Conservation (phyloP, 139 green algal species). For the Picochlorum sp. region DNA sequence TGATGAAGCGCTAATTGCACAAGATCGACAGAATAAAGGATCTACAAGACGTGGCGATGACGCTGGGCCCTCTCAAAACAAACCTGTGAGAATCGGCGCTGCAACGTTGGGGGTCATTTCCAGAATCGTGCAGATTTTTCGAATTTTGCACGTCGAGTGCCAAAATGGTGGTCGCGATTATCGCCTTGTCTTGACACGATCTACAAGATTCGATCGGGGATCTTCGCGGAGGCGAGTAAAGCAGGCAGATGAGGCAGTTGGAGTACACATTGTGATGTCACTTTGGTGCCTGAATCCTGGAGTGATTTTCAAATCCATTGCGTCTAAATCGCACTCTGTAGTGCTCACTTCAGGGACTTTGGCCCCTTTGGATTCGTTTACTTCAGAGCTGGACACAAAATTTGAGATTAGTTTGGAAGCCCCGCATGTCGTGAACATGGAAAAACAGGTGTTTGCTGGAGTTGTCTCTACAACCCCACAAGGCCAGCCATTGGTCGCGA, state of each 20-base stretch:
- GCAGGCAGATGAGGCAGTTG: not conserved
- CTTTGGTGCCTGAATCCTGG: conserved; percentile 84
- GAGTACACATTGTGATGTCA: conserved; percentile 21
- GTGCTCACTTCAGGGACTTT: conserved; percentile 81
- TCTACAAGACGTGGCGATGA: not conserved
- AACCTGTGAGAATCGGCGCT: conserved; percentile 13
- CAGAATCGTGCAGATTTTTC: conserved; percentile 54
- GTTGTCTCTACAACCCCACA: conserved; percentile 41
- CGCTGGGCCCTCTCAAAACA: not conserved
- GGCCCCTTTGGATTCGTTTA: conserved; percentile 78
- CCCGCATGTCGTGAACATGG: conserved; percentile 83
- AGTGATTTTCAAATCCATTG: conserved; percentile 43
- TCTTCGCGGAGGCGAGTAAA: not conserved
- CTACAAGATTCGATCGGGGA: not conserved
- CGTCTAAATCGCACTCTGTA: conserved; percentile 34
- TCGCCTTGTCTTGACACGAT: conserved; percentile 45
- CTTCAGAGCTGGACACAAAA: conserved; percentile 58
- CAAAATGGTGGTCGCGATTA: conserved; percentile 41
- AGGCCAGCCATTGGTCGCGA: conserved; percentile 27
- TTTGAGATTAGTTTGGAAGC: conserved; percentile 75
- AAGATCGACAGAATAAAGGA: conserved; percentile 3
- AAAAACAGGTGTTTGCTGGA: conserved; percentile 64
- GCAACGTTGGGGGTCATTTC: conserved; percentile 49
- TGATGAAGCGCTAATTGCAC: conserved; percentile 30
- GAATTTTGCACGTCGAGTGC: conserved; percentile 52